Base-by-base conservation (phyloP, 2,329 filamentous ascomycete genomes). In the Colletotrichum sidae region DNA sequence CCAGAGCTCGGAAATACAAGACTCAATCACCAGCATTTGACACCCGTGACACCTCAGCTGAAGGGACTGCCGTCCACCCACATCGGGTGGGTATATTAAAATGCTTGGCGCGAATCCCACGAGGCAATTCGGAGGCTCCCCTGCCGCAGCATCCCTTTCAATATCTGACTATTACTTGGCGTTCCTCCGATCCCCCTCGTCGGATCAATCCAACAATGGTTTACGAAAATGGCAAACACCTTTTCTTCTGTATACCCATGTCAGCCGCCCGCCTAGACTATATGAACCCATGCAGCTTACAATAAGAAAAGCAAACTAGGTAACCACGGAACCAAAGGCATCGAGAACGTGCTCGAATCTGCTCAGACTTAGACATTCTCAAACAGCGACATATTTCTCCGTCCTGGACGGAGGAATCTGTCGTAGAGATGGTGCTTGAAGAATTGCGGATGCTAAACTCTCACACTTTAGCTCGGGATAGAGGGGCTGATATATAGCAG, bases 71-170 rank as follows among this genome's bases (percentile, higher is more conserved):
- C 25, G 25, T 5, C 25, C 4, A 25, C 4, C 25, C 25, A 25
- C 25, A 25, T 5, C 25, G 25, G 25, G 25, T 25, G 25, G 25
- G 25, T 25, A 50, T 57, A 53, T 62, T 53, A 15, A 54, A 63
- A 56, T 45, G 47, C 52, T 65, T 61, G 58, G 63, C 58, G 15
- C 11, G 12, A 49, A 41, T 52, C 46, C n/a, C 57, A 61, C 46
- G 41, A 51, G 52, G 57, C 15, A 65, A 38, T 38, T 15, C 63
- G 63, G 58, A 66, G 34, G 58, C 46, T 66, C 52, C 35, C 12
- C 46, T 53, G 42, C 63, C 63, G 58, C 37, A 38, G 25, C 46
- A n/a, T 33, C 51, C 52, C 15, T 44, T 62, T 9, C 25, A 49
- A 53, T 25, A 44, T 51, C 15, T 33, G 25, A 25, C 25, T 25